These are phyloP conservation scores for Botrytis galanthina DNA, from an alignment of 2,329 filamentous ascomycete genomes.

Conservation along the genomic window DNA sequence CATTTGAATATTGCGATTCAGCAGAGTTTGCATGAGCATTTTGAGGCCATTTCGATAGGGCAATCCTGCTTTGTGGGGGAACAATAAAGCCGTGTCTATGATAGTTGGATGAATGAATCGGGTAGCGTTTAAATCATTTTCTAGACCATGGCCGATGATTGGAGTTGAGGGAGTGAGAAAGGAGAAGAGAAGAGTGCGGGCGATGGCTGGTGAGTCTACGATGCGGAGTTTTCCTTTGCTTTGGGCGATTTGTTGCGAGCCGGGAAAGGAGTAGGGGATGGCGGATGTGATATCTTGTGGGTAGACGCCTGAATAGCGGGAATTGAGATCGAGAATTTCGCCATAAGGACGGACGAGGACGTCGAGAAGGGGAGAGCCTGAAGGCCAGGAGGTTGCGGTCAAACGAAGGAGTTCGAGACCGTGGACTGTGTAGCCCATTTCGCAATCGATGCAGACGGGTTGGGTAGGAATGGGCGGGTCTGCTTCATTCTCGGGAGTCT, in stretches of 20 bases:
- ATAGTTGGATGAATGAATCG: slow-evolving; percentile 82
- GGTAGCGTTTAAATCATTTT: slow-evolving; percentile 86
- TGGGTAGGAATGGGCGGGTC: slow-evolving; percentile 44
- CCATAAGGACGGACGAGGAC: slow-evolving; percentile 81
- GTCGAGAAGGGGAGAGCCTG: slow-evolving; percentile 72
- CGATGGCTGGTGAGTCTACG: slow-evolving; percentile 70
- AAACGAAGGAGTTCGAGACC: slow-evolving; percentile 88
- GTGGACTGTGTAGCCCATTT: slow-evolving; percentile 92
- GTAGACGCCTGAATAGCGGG: slow-evolving; percentile 83
- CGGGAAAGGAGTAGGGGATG: slow-evolving; percentile 46
- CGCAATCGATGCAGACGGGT: slow-evolving; percentile 87
- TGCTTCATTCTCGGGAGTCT: slow-evolving; percentile 67
- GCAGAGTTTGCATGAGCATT: slow-evolving; percentile 63
- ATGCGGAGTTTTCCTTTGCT: slow-evolving; percentile 58
- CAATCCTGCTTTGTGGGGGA: slow-evolving; percentile 72
- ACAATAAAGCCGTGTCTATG: slow-evolving; percentile 83
- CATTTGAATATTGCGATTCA: slow-evolving; percentile 77
- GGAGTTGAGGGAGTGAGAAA: slow-evolving; percentile 75
- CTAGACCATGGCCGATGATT: slow-evolving; percentile 87
- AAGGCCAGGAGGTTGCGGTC: slow-evolving; percentile 85
- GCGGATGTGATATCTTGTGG: slow-evolving; percentile 74
- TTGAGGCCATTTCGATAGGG: slow-evolving; percentile 79
- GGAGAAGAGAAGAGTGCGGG: slow-evolving; percentile 74
- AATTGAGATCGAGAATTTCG: slow-evolving; percentile 86
- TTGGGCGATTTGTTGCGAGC: slow-evolving; percentile 27